phyloP scores from a whole-genome alignment of 768 basidiomycete species.

The Agaricus subrufescens region DNA sequence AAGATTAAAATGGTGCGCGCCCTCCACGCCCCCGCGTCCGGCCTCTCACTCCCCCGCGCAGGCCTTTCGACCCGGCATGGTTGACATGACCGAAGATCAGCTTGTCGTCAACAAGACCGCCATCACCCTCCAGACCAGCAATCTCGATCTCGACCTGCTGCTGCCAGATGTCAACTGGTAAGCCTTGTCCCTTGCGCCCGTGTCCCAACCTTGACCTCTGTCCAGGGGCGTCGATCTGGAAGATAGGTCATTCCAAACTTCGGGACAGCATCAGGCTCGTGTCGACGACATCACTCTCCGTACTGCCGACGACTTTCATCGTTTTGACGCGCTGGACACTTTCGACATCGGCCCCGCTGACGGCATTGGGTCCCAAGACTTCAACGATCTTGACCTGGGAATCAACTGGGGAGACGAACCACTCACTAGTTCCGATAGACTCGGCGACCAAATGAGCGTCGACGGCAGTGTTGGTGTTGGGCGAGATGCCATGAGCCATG shows the following conservation, averaged over 20 bases:
- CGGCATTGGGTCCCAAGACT: slow-evolving; percentile 85
- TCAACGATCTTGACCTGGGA: slow-evolving; percentile 66
- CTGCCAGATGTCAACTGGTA: slow-evolving; percentile 82
- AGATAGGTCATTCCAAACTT: slow-evolving; percentile 55
- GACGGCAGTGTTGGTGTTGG: slow-evolving; percentile 69
- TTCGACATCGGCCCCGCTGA: slow-evolving; percentile 77
- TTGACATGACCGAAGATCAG: slow-evolving; percentile 96
- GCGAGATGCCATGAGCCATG: slow-evolving; percentile 57
- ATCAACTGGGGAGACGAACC: slow-evolving; percentile 71
- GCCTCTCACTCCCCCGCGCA: slow-evolving; percentile 22
- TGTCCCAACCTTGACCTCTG: background rate
- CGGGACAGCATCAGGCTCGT: slow-evolving; percentile 79
- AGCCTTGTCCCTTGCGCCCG: background rate
- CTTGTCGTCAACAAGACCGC: slow-evolving; percentile 81
- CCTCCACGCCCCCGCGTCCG: background rate
- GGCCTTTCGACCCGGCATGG: slow-evolving; percentile 93
- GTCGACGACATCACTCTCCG: slow-evolving; percentile 87
- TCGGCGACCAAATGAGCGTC: slow-evolving; percentile 50
- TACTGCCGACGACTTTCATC: slow-evolving; percentile 65
- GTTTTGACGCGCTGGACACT: slow-evolving; percentile 65
- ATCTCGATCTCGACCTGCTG: slow-evolving; percentile 75
- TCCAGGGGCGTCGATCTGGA: slow-evolving; percentile 78
- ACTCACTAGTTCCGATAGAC: slow-evolving; percentile 27
- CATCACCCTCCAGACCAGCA: slow-evolving; percentile 79
- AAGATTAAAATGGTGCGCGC: slow-evolving; percentile 86